A percentile compares a stretch with the other conserved stretches of the same genome.
Conservation (phyloP, 768 basidiomycete species). For the Termitomyces sp. region DNA sequence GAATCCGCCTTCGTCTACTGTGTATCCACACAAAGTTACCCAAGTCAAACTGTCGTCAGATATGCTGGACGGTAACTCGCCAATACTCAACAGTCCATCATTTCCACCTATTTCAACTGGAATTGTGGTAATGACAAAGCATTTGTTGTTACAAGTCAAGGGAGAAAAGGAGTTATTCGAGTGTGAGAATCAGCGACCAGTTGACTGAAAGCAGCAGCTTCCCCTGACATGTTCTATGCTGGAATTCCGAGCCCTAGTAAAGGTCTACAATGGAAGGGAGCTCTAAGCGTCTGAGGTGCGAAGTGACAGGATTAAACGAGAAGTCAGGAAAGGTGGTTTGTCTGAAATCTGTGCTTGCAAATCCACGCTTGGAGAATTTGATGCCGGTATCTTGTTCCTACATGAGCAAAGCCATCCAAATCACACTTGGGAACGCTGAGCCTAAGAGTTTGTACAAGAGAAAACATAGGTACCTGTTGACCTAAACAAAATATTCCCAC, state of each 20-base stretch:
- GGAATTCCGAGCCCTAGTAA: background rate
- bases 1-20: constrained; percentile 44
- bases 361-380: background rate
- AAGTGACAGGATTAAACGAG: constrained; percentile 7
- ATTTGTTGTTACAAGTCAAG: constrained; percentile 35
- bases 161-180: constrained; percentile 37
- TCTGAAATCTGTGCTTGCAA: constrained; percentile 13
- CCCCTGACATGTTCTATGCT: constrained; percentile 13
- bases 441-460: background rate
- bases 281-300: constrained; percentile 4
- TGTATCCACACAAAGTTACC: constrained; percentile 57
- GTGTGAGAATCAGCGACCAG: constrained; percentile 35
- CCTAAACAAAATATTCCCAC: constrained; percentile 73
- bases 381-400: constrained; percentile 5
- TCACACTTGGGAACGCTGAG: constrained; percentile 26
- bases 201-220: constrained; percentile 13
- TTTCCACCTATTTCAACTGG: constrained; percentile 64
- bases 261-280: constrained; percentile 6
- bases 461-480: constrained; percentile 45
- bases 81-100: constrained; percentile 58
- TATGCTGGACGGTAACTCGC: constrained; percentile 52
- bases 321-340: constrained; percentile 24
- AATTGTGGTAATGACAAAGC: constrained; percentile 41
- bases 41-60: constrained; percentile 49
- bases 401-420: constrained; percentile 37